phyloP scores from a whole-genome alignment of 257 asterid species.

The Anisodus acutangulus region DNA sequence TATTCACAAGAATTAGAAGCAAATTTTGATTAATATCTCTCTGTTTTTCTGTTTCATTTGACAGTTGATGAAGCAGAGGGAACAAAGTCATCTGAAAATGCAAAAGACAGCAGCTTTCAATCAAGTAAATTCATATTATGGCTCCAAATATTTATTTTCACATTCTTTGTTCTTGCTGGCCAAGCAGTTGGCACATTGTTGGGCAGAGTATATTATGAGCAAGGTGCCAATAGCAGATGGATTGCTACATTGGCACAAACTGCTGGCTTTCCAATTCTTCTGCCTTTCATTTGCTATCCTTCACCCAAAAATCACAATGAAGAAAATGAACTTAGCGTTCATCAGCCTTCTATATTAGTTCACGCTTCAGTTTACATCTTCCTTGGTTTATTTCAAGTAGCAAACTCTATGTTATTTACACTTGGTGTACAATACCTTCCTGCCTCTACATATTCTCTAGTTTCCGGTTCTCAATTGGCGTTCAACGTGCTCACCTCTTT shows the following conservation, averaged over 20 bases:
- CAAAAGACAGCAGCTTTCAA: background rate
- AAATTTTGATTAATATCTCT: too few relatives aligned
- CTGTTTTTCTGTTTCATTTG: background rate
- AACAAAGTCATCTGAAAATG: background rate
- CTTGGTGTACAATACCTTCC: slow-evolving; percentile 50
- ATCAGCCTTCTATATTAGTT: background rate
- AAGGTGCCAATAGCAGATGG: slow-evolving; percentile 35
- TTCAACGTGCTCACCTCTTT: slow-evolving; percentile 54
- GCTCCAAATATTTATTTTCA: slow-evolving; percentile 27
- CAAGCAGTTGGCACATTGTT: background rate
- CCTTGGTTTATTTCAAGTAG: slow-evolving; percentile 35
- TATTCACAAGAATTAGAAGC: too few relatives aligned
- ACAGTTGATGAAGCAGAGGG: background rate
- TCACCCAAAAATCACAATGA: background rate
- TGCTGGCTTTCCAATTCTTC: slow-evolving; percentile 27
- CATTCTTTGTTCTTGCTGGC: slow-evolving; percentile 16
- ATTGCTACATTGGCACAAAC: slow-evolving; percentile 31
- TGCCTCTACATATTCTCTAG: slow-evolving; percentile 46
- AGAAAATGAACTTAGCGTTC: background rate
- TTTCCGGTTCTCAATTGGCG: slow-evolving; percentile 49
- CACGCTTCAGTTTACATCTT: background rate
- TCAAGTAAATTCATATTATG: background rate
- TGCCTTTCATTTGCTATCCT: slow-evolving; percentile 22
- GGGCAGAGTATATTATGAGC: slow-evolving; percentile 30
- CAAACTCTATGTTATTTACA: slow-evolving; percentile 37